Evolutionary conservation across 768 basidiomycete genomes (phyloP), one percentile per base, ranked within the genome.

Genomic region (Pilatotrama ljubarskyi): DNA sequence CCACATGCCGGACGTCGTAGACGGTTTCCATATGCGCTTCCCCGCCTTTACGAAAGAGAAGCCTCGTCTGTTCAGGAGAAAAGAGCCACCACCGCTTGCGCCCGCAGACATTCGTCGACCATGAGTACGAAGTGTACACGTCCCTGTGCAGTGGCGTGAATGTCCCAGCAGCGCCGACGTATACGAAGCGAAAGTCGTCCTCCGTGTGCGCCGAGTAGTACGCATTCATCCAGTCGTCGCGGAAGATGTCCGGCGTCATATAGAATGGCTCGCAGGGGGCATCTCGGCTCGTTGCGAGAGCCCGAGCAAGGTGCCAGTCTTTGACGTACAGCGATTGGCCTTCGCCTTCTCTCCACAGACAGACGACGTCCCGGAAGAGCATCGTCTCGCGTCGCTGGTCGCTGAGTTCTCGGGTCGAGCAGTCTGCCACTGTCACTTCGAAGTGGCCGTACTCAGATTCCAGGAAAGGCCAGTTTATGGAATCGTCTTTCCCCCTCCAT

Each of bases 201-300:
- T 48, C 50, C 2, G 70, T 72, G 60, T 59, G 58, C 2, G 66
- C 57, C 13, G 63, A 61, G 58, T 72, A 70, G 63, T 68, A 69
- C 13, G 68, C 64, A 55, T 72, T 72, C 67, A 72, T 67, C 70
- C 70, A 72, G 60, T 72, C 70, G 56, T 72, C 70, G 26, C 63
- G 61, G 51, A 72, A 70, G 41, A 70, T 55, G 48, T 64, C 59
- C 17, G 69, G 70, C 44, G 69, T 72, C 5, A 51, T 51, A 59
- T 72, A 72, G 62, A 70, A 68, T 1, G 61, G 24, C 11, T 8
- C 11, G 36, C 29, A n/a, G 32, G 35, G 7, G 15, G n/a, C 10
- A 15, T 4, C 13, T 2, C 18, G 3, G 15, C 24, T 3, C 13
- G 24, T 52, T 25, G 53, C 43, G n/a, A 68, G 47, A 5, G 47